Evolutionary conservation across 768 basidiomycete species (phyloP).

Genomic region (Termitomyces sp.): DNA sequence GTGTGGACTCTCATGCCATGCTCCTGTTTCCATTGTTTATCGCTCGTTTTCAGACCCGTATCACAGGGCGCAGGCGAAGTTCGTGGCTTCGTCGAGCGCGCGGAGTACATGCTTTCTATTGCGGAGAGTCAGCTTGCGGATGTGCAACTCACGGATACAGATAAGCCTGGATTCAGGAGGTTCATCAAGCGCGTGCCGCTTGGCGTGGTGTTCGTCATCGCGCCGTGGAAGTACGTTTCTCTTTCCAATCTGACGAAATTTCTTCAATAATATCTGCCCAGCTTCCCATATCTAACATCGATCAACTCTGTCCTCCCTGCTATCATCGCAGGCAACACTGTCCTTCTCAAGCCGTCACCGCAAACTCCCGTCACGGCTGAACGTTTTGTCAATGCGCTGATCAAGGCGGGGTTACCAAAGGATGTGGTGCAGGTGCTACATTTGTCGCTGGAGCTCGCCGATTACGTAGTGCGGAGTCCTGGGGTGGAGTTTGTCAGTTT

Average conservation of each 20-base stretch:
- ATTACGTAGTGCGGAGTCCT: conserved; percentile 56
- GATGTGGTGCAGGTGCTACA: conserved; percentile 74
- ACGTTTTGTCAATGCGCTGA: conserved; percentile 63
- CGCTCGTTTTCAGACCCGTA: conserved; percentile 51
- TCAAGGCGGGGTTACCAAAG: conserved; percentile 72
- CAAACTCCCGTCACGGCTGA: conserved; percentile 92
- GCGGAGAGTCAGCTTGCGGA: conserved; percentile 72
- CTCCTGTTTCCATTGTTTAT: neutral
- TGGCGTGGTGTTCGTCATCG: conserved; percentile 83
- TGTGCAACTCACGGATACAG: conserved; percentile 65
- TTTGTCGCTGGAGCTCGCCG: conserved; percentile 56
- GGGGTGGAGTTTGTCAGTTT: conserved; percentile 81
- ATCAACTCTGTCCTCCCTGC: conserved; percentile 93
- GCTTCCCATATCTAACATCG: conserved; percentile 85
- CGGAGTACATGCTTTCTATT: conserved; percentile 80
- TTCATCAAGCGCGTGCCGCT: conserved; percentile 81
- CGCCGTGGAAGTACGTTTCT: conserved; percentile 87
- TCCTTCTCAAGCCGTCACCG: conserved; percentile 92
- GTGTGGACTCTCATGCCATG: conserved; percentile 33
- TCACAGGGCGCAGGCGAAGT: conserved; percentile 77
- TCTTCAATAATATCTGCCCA: conserved; percentile 20
- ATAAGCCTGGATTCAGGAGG: conserved; percentile 78
- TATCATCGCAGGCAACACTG: conserved; percentile 83
- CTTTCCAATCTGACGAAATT: neutral
- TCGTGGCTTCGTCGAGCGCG: conserved; percentile 73